A percentile compares a stretch with the other conserved stretches of the same genome.
Conservation (phyloP, 2,329 filamentous ascomycete genomes). For the Mycosphaerella arachidis region DNA sequence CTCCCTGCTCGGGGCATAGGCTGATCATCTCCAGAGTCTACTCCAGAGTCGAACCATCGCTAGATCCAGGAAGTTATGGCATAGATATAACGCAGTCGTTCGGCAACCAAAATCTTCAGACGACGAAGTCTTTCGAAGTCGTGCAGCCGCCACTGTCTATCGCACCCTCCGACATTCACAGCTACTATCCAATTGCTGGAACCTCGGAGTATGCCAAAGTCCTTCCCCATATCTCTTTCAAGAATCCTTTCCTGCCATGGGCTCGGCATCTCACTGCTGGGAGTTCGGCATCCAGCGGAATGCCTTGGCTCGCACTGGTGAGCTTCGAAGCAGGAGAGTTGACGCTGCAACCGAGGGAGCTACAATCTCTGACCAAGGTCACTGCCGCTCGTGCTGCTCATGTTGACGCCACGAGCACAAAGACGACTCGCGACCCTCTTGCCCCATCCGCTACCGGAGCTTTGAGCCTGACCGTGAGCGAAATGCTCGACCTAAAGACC, state of each 20-base stretch:
- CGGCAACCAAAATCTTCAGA: too few species aligned
- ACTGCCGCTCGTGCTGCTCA: neutral
- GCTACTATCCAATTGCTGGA: slow-evolving; percentile 7
- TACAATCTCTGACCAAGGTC: neutral
- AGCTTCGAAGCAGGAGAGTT: neutral
- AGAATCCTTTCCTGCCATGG: slow-evolving; percentile 8
- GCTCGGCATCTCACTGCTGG: neutral
- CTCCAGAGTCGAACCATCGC: too few species aligned
- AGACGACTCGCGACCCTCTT: neutral
- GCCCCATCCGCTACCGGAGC: neutral
- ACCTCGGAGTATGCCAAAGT: slow-evolving; percentile 4
- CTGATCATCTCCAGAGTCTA: too few species aligned
- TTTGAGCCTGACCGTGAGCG: neutral
- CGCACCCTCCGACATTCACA: neutral
- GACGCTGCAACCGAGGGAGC: neutral
- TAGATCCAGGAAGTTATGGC: too few species aligned
- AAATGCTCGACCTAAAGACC: neutral
- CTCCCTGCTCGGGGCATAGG: too few species aligned
- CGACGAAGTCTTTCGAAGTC: too few species aligned
- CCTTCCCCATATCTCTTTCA: slow-evolving; percentile 9
- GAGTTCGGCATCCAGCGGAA: neutral
- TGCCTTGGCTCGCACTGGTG: neutral
- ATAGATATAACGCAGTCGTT: too few species aligned
- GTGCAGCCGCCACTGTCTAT: too few species aligned
- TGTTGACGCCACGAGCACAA: neutral